Evolutionary conservation across 163 green algal species (phyloP).

Genomic region (Chlamydomonas reinhardtii): DNA sequence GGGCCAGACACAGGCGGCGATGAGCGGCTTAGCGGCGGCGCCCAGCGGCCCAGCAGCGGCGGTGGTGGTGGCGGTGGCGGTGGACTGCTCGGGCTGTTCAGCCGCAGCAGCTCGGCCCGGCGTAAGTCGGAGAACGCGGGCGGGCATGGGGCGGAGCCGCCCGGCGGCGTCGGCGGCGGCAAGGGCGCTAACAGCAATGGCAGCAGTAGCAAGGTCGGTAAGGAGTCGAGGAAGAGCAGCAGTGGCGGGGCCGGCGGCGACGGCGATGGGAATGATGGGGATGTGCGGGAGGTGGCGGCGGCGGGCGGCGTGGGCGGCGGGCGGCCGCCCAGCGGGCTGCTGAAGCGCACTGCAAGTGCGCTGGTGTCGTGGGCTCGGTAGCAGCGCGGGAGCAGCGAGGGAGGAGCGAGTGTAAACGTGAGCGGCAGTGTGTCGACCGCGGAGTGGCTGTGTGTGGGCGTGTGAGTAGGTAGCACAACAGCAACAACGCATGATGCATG

Average conservation of each 20-base stretch:
- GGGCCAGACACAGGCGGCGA: not conserved
- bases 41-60: not conserved
- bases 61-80: too few relatives aligned
- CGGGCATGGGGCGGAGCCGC: not conserved
- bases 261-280: not conserved
- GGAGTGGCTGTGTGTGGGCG: too few relatives aligned
- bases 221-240: not conserved
- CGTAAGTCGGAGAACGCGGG: not conserved
- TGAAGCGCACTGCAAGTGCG: not conserved
- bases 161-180: too few relatives aligned
- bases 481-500: too few relatives aligned
- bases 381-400: too few relatives aligned
- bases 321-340: not conserved
- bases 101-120: not conserved
- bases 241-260: too few relatives aligned
- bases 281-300: not conserved
- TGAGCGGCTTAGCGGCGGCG: not conserved
- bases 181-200: too few relatives aligned
- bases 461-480: too few relatives aligned
- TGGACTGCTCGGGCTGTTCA: slow-evolving; percentile 11
- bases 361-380: not conserved
- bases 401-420: too few relatives aligned
- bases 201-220: not conserved
- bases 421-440: too few relatives aligned
- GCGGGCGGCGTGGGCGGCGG: not conserved